phyloP scores from a whole-genome alignment of 352 stramenopile species.

The Pythium chondricola region DNA sequence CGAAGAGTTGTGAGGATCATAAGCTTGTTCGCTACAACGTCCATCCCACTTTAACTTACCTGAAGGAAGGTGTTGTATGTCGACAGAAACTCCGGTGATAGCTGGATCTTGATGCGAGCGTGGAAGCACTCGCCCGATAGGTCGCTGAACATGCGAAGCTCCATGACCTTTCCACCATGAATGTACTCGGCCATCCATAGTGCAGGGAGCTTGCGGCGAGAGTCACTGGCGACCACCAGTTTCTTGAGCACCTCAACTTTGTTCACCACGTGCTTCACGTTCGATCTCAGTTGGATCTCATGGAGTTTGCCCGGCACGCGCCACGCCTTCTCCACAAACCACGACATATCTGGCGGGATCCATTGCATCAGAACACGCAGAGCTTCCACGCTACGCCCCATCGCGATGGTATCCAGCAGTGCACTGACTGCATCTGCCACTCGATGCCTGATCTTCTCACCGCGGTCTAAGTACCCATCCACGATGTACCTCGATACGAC shows the following conservation, averaged over 20 bases:
- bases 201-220: slow-evolving; percentile 5
- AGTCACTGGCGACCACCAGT: slow-evolving; percentile 5
- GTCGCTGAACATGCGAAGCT: slow-evolving; percentile 11
- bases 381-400: background rate
- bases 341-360: slow-evolving; percentile 6
- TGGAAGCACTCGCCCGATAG: slow-evolving; percentile 15
- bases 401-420: slow-evolving; percentile 3
- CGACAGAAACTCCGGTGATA: slow-evolving; percentile 10
- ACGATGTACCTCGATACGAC: slow-evolving; percentile 9
- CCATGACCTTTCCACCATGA: background rate
- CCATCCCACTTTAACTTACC: background rate
- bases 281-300: background rate
- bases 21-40: background rate
- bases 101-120: slow-evolving; percentile 7
- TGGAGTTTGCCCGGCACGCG: slow-evolving; percentile 1
- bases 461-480: background rate
- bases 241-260: slow-evolving; percentile 17
- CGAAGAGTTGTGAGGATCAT: background rate
- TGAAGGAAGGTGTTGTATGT: slow-evolving; percentile 1
- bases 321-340: slow-evolving; percentile 18
- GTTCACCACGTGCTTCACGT: slow-evolving; percentile 2
- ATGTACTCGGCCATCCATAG: slow-evolving; percentile 8
- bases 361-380: slow-evolving; percentile 3
- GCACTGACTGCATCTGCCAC: slow-evolving; percentile 6
- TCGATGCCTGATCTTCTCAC: background rate